Conservation (phyloP, 495 filamentous ascomycete species). For the Aspergillus cavernicola region DNA sequence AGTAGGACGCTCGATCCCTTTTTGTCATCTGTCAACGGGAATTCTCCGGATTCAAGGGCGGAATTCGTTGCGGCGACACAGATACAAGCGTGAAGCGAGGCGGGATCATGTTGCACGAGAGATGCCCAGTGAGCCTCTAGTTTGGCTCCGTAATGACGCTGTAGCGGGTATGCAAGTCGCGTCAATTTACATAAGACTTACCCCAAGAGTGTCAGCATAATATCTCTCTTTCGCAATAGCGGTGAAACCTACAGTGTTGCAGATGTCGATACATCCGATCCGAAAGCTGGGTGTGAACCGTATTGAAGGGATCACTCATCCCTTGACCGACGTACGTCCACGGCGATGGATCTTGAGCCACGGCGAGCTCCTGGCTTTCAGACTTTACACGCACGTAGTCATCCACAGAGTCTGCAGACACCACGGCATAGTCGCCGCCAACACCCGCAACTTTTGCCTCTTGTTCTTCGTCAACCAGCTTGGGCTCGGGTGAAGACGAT, state of each 20-base stretch:
- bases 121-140: conserved; percentile 41
- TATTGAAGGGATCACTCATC: conserved; percentile 40
- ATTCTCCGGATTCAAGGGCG: conserved; percentile 35
- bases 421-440: conserved; percentile 15
- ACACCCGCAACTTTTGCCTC: neutral
- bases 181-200: conserved; percentile 42
- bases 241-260: conserved; percentile 34
- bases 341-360: conserved; percentile 14
- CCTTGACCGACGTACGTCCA: conserved; percentile 33
- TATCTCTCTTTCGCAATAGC: neutral
- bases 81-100: conserved; percentile 40
- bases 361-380: conserved; percentile 11
- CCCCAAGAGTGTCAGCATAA: conserved; percentile 1
- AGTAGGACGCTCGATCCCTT: conserved; percentile 31
- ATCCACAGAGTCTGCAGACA: conserved; percentile 10
- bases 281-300: conserved; percentile 38
- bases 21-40: conserved; percentile 36
- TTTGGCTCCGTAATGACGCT: conserved; percentile 35
- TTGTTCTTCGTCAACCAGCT: conserved; percentile 10
- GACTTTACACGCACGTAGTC: conserved; percentile 9
- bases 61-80: conserved; percentile 43
- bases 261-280: conserved; percentile 44
- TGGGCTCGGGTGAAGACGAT: conserved; percentile 15
- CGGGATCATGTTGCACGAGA: conserved; percentile 39
- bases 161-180: conserved; percentile 39